These are phyloP conservation scores for Arthromyces matolae DNA, from an alignment of 768 basidiomycete species.

Conservation along the genomic window DNA sequence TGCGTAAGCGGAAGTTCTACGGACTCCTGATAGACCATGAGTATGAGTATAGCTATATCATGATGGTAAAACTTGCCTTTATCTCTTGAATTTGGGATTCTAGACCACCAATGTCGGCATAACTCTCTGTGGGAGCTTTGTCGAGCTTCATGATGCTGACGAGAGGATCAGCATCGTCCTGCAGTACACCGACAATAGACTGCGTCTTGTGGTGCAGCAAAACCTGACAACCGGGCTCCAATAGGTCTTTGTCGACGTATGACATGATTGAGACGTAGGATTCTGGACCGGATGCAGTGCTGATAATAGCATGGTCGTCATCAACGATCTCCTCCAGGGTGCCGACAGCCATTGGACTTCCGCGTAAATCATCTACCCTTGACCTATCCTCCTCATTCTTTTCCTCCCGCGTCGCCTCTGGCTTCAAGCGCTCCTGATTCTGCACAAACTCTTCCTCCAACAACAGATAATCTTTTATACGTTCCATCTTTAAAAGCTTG, in stretches of 20 bases:
- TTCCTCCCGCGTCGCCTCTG: conserved; percentile 84
- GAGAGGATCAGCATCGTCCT: conserved; percentile 93
- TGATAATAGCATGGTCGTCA: conserved; percentile 99
- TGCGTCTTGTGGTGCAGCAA: conserved; percentile 95
- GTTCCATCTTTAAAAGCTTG: conserved; percentile 92
- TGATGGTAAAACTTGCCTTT: conserved; percentile 77
- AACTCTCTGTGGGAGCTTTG: conserved; percentile 98
- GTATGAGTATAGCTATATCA: too few species aligned
- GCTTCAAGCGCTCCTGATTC: conserved; percentile 89
- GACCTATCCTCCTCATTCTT: conserved; percentile 94
- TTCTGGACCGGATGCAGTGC: conserved; percentile 90
- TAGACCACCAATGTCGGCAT: conserved; percentile 96
- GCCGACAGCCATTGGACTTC: conserved; percentile 97
- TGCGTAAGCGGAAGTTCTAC: conserved; percentile 97
- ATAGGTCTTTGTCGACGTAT: conserved; percentile 95
- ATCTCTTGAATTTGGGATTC: conserved; percentile 99
- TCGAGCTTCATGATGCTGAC: conserved; percentile 99
- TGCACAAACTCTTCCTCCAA: conserved; percentile 93
- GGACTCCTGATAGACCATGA: conserved; percentile 66
- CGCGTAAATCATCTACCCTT: conserved; percentile 90
- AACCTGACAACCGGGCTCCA: conserved; percentile 95
- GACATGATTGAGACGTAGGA: conserved; percentile 97
- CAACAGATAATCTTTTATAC: conserved; percentile 96
- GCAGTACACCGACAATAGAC: conserved; percentile 90
- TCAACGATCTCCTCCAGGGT: conserved; percentile 97